These are phyloP conservation scores for Austroboletus olivaceoglutinosus DNA, from an alignment of 1,284 basidiomycete genomes.

Conservation along the genomic window DNA sequence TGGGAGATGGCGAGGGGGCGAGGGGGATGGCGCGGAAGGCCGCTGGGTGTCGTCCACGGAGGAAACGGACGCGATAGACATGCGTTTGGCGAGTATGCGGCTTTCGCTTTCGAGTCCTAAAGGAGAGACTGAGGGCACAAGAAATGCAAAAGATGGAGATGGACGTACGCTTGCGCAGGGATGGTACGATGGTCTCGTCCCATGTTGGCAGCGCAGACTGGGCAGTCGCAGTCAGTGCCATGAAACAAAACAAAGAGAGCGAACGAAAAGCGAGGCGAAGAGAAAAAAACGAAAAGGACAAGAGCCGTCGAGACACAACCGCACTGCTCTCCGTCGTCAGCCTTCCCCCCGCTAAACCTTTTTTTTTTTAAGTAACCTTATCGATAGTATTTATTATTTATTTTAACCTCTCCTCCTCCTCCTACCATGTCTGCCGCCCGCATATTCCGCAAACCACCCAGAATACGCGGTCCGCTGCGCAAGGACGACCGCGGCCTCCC, in stretches of 20 bases:
- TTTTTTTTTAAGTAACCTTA: constrained; percentile 10
- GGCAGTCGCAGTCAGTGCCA: constrained; percentile 28
- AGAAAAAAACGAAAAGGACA: background rate
- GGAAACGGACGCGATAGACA: constrained; percentile 67
- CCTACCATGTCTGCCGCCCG: constrained; percentile 31
- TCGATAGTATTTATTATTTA: background rate
- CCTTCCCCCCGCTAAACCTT: background rate
- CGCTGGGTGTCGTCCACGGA: constrained; percentile 43
- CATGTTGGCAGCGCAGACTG: constrained; percentile 29
- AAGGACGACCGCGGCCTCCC: constrained; percentile 56
- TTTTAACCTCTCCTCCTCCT: background rate
- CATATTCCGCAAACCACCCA: constrained; percentile 48
- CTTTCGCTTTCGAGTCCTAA: constrained; percentile 74
- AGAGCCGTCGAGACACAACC: background rate
- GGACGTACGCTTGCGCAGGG: constrained; percentile 30
- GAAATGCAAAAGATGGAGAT: background rate
- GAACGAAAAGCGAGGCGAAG: too few species aligned
- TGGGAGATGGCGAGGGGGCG: constrained; percentile 20
- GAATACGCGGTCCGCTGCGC: constrained; percentile 45
- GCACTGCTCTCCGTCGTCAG: constrained; percentile 2
- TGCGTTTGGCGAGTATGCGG: constrained; percentile 63
- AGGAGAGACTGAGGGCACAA: constrained; percentile 7
- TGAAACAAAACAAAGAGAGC: constrained; percentile 6
- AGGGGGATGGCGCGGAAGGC: constrained; percentile 14
- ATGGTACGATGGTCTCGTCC: constrained; percentile 35